Percentiles rank a stretch among this genome's conserved stretches.
phyloP scores from a whole-genome alignment of 1,284 basidiomycete species.

The Irpex sp. region DNA sequence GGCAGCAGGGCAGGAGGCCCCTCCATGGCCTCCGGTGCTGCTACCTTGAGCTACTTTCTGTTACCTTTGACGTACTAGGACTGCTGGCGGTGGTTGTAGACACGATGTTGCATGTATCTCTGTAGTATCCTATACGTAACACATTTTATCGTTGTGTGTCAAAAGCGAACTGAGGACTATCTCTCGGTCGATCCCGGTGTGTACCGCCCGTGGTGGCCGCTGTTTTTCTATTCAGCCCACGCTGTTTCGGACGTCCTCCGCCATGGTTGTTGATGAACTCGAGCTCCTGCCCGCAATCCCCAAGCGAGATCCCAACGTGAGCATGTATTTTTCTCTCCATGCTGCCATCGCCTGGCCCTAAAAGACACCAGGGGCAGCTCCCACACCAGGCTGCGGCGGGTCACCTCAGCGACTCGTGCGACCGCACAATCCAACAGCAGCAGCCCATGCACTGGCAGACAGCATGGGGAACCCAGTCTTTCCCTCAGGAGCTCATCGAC shows the following conservation, averaged over 20 bases:
- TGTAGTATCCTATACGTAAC: background rate
- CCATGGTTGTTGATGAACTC: conserved; percentile 2
- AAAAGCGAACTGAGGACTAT: background rate
- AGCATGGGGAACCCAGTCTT: conserved; percentile 6
- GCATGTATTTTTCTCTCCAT: background rate
- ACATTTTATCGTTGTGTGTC: background rate
- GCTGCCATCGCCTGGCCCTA: background rate
- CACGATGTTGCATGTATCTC: background rate
- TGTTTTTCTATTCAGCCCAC: conserved; percentile 1
- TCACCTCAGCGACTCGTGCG: background rate
- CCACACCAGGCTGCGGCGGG: background rate
- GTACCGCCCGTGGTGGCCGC: background rate
- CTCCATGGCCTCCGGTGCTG: background rate
- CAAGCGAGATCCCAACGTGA: background rate
- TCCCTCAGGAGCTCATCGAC: conserved; percentile 12
- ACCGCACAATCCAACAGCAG: background rate
- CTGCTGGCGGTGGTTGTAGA: background rate
- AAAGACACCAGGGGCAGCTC: background rate
- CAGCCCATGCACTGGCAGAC: conserved; percentile 5
- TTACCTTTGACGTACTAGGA: background rate
- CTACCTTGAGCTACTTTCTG: background rate
- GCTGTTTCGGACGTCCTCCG: conserved; percentile 2
- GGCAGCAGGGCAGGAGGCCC: background rate
- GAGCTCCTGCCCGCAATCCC: background rate
- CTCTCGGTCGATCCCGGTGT: background rate